phyloP scores from a whole-genome alignment of 306 rosid species.

The Cucumis sativus region Cucumber_9930_V3 NC_026655.2:23813501-23814000 shows the following conservation, averaged over 20 bases:
- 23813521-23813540: neutral
- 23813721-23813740: neutral
- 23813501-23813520: neutral
- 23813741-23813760: neutral
- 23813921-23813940: too few relatives aligned
- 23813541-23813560: neutral
- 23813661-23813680: neutral
- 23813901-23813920: neutral
- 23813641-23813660: neutral
- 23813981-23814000: conserved; percentile 45
- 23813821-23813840: neutral
- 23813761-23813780: neutral
- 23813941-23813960: conserved; percentile 22
- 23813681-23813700: too few relatives aligned
- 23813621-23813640: neutral
- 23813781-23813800: neutral
- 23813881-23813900: conserved; percentile 10
- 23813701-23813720: neutral
- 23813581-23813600: neutral
- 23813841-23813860: neutral
- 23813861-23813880: conserved; percentile 6
- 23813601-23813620: neutral
- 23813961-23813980: conserved; percentile 35
- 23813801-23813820: neutral
- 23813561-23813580: neutral